Evolutionary conservation across 202 grass and related monocot genomes (phyloP).

Genomic region (Schoenoplectus triqueter): DNA sequence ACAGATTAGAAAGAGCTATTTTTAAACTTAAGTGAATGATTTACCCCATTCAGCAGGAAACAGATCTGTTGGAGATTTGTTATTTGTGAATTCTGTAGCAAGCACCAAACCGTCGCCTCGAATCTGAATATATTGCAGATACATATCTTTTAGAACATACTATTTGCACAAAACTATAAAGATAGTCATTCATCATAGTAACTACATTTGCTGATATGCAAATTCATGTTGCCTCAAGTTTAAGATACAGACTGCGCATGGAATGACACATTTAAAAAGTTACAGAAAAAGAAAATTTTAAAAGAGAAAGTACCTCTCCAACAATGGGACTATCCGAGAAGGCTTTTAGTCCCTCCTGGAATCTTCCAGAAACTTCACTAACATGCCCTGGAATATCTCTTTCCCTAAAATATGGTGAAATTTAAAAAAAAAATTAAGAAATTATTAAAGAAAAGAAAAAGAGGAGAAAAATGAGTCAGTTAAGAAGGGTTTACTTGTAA

Average conservation of each 20-base stretch:
- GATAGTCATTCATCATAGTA: background rate
- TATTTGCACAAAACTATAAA: background rate
- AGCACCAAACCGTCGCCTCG: constrained; percentile 80
- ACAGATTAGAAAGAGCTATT: constrained; percentile 15
- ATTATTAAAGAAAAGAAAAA: background rate
- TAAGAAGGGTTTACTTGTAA: constrained; percentile 54
- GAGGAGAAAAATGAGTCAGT: background rate
- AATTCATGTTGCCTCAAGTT: background rate
- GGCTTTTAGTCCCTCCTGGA: constrained; percentile 73
- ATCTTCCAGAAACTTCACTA: constrained; percentile 56
- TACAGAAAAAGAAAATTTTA: constrained; percentile 32
- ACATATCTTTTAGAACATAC: constrained; percentile 18
- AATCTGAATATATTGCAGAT: constrained; percentile 54
- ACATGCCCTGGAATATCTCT: constrained; percentile 89
- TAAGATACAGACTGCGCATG: constrained; percentile 4
- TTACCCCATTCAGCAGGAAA: constrained; percentile 97
- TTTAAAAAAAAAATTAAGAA: constrained; percentile 25
- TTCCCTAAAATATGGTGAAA: constrained; percentile 60
- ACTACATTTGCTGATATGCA: background rate
- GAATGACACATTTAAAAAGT: background rate
- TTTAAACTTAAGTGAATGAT: constrained; percentile 25
- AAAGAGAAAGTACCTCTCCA: constrained; percentile 61
- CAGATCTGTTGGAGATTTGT: constrained; percentile 70
- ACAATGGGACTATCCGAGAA: constrained; percentile 85
- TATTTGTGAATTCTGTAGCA: constrained; percentile 78